phyloP scores from a whole-genome alignment of 768 basidiomycete species.

The Pisolithus albus region DNA sequence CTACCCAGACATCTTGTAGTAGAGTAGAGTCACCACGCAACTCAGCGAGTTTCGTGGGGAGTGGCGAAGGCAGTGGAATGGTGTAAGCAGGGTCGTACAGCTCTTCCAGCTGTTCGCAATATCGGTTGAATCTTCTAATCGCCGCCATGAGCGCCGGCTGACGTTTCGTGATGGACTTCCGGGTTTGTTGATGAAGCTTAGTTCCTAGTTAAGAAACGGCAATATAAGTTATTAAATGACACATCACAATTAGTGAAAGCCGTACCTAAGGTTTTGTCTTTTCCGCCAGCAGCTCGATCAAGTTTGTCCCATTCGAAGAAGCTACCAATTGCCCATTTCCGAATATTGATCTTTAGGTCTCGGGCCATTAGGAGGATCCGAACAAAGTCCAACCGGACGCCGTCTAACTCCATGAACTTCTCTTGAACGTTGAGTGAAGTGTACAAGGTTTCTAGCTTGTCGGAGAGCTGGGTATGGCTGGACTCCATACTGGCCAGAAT shows the following conservation, averaged over 20 bases:
- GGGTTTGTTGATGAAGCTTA: constrained; percentile 26
- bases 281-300: constrained; percentile 26
- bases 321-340: constrained; percentile 26
- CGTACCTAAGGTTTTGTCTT: constrained; percentile 15
- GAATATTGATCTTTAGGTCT: constrained; percentile 35
- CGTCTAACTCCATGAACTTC: constrained; percentile 27
- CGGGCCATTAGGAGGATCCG: constrained; percentile 20
- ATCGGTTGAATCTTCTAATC: too few species aligned
- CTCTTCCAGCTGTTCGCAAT: too few species aligned
- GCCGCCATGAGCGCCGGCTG: constrained; percentile 15
- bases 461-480: constrained; percentile 15
- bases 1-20: constrained; percentile 35
- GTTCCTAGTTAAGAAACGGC: constrained; percentile 12
- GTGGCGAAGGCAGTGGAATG: constrained; percentile 28
- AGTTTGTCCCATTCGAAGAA: constrained; percentile 36
- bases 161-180: constrained; percentile 21
- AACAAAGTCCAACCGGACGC: constrained; percentile 14
- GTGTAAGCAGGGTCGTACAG: constrained; percentile 8
- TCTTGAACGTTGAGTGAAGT: constrained; percentile 28
- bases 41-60: constrained; percentile 24
- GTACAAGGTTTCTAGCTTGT: constrained; percentile 28
- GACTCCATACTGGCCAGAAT: constrained; percentile 16
- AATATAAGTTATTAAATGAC: too few species aligned
- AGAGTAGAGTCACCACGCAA: constrained; percentile 14
- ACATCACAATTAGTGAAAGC: too few species aligned